Evolutionary conservation across 352 stramenopile genomes (phyloP).

Genomic region (Phytophthora citrophthora): DNA sequence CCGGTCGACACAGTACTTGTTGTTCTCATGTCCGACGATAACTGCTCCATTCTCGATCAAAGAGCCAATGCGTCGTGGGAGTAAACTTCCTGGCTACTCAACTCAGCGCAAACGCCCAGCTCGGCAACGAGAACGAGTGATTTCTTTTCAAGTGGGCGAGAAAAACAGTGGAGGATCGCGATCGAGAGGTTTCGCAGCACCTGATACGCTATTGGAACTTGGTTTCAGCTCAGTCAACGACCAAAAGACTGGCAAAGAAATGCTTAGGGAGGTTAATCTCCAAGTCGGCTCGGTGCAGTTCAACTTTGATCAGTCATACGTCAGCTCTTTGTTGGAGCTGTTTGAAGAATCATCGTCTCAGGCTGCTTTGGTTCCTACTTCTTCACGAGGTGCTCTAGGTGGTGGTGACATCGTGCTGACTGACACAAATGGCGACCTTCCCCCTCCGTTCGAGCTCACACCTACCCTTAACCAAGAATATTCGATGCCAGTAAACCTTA

Average conservation of each 20-base stretch:
- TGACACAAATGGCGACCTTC: constrained; percentile 33
- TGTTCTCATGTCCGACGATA: constrained; percentile 84
- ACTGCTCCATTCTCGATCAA: constrained; percentile 66
- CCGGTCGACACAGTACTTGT: constrained; percentile 71
- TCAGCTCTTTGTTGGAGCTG: constrained; percentile 78
- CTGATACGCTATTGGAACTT: constrained; percentile 73
- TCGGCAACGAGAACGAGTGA: constrained; percentile 67
- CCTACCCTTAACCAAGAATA: constrained; percentile 75
- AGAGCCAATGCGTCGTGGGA: constrained; percentile 50
- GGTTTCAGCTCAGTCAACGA: constrained; percentile 65
- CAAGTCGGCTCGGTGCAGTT: constrained; percentile 80
- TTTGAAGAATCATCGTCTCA: constrained; percentile 75
- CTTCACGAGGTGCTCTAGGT: constrained; percentile 22
- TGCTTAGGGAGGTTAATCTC: constrained; percentile 66
- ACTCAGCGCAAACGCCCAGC: constrained; percentile 36
- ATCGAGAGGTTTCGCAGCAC: constrained; percentile 19
- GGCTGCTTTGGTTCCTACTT: constrained; percentile 36
- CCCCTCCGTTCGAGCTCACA: constrained; percentile 67
- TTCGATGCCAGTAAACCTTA: constrained; percentile 71
- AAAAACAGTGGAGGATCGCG: constrained; percentile 19
- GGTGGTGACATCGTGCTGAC: constrained; percentile 15
- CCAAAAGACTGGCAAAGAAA: constrained; percentile 59
- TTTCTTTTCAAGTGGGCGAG: constrained; percentile 57
- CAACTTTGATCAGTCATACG: constrained; percentile 86
- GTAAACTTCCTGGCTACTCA: constrained; percentile 38